These are phyloP conservation scores for Xylaria nigripes DNA, from an alignment of 495 filamentous ascomycete genomes.

Conservation along the genomic window DNA sequence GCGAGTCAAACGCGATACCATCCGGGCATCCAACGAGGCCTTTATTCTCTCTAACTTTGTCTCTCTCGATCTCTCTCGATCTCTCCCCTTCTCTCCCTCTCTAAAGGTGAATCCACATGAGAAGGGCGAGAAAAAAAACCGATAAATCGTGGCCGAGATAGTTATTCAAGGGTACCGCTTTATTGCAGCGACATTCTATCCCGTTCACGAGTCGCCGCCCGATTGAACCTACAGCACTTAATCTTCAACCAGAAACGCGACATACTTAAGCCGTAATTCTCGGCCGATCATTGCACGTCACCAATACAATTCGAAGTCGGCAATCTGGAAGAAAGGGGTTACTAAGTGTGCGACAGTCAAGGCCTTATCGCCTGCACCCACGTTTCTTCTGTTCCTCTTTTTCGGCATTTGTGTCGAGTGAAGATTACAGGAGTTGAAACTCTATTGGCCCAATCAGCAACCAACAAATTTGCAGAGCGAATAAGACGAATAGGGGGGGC, in stretches of 20 bases:
- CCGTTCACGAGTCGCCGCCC: conserved; percentile 3
- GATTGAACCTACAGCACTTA: neutral
- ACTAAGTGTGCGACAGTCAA: conserved; percentile 4
- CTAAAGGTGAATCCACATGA: neutral
- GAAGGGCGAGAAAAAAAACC: neutral
- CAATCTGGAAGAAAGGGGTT: conserved; percentile 1
- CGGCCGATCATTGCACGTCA: conserved; percentile 1
- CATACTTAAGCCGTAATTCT: neutral
- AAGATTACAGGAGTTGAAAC: neutral
- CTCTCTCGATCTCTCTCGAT: neutral
- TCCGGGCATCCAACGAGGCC: conserved; percentile 1
- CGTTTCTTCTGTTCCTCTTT: conserved; percentile 5
- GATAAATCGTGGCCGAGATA: conserved; percentile 1
- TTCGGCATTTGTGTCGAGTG: conserved; percentile 5
- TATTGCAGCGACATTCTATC: neutral
- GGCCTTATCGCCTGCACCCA: conserved; percentile 5
- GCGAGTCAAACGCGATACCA: conserved; percentile 4
- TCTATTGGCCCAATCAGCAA: conserved; percentile 9
- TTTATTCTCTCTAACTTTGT: neutral
- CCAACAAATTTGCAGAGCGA: conserved; percentile 4
- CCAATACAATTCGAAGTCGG: conserved; percentile 2
- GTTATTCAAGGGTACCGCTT: conserved; percentile 1
- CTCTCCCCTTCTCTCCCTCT: neutral
- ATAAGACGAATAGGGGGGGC: neutral
- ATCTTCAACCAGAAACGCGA: neutral